phyloP scores from a whole-genome alignment of 495 filamentous ascomycete genomes.

The Talaromyces borbonicus region DNA sequence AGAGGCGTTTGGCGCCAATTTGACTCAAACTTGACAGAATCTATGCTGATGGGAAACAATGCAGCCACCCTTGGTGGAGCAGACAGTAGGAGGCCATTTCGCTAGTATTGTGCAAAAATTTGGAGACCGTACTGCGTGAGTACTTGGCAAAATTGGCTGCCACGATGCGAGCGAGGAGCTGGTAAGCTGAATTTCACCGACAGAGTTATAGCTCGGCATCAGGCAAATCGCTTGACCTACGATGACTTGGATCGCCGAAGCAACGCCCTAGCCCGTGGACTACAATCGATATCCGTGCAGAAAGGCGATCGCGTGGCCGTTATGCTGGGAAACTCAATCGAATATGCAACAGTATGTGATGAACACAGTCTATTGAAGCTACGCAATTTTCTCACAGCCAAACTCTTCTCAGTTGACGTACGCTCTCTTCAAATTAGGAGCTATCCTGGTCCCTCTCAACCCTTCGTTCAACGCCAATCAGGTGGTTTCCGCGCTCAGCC shows the following conservation, averaged over 20 bases:
- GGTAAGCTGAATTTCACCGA: neutral
- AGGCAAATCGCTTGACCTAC: constrained; percentile 59
- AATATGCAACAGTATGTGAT: constrained; percentile 58
- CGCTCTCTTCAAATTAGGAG: constrained; percentile 86
- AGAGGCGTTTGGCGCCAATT: neutral
- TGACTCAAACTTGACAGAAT: neutral
- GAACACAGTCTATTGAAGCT: neutral
- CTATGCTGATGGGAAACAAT: neutral
- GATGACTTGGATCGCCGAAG: constrained; percentile 62
- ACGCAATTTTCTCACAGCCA: neutral
- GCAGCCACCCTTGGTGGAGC: constrained; percentile 62
- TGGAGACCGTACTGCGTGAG: constrained; percentile 70
- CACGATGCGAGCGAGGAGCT: neutral
- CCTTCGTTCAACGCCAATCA: constrained; percentile 79
- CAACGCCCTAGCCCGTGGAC: constrained; percentile 64
- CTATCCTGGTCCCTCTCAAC: constrained; percentile 85
- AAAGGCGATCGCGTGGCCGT: constrained; percentile 85
- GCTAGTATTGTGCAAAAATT: constrained; percentile 53
- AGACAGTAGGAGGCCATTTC: constrained; percentile 79
- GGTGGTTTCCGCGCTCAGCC: constrained; percentile 65
- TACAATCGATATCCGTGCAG: constrained; percentile 62
- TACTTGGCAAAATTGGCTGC: no score
- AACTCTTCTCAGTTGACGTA: constrained; percentile 52
- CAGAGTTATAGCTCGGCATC: constrained; percentile 59
- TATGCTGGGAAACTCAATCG: constrained; percentile 73